Conservation (phyloP, 192 early-diverging fungal species). For the Backusella tarrabulga region DNA sequence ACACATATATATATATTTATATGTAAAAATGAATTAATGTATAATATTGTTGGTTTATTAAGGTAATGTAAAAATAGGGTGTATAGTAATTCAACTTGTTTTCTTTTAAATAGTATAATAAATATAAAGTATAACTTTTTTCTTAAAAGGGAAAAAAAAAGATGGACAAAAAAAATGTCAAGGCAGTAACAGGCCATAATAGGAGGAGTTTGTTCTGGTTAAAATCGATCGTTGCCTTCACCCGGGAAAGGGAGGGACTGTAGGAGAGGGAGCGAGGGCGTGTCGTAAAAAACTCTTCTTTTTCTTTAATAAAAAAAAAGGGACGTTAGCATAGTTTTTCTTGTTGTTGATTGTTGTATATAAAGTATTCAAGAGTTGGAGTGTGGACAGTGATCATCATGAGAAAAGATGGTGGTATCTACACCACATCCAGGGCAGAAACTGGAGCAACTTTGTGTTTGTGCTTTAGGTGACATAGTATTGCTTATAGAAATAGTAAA, state of each 20-base stretch:
- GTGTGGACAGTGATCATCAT: slow-evolving; percentile 15
- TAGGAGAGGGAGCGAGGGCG: too few relatives aligned
- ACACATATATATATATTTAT: background rate
- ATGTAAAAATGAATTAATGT: background rate
- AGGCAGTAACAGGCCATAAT: too few relatives aligned
- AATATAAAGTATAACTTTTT: background rate
- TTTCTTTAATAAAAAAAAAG: background rate
- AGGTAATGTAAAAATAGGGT: background rate
- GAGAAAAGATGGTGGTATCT: slow-evolving; percentile 11
- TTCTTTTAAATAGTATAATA: background rate
- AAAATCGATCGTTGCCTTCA: too few relatives aligned
- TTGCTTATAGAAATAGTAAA: background rate
- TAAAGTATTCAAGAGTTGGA: background rate
- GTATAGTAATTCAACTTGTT: background rate
- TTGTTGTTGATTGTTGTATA: background rate
- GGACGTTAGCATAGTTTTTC: background rate
- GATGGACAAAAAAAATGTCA: too few relatives aligned
- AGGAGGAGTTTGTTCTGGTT: too few relatives aligned
- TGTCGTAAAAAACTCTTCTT: background rate
- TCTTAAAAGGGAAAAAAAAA: too few relatives aligned
- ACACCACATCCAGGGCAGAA: slow-evolving; percentile 11
- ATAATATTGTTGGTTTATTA: background rate
- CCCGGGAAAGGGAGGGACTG: too few relatives aligned
- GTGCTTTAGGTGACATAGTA: background rate
- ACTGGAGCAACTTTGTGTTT: background rate